Conservation (phyloP, 148 eudicot genomes). For the Camellia lanceoleosa region DNA sequence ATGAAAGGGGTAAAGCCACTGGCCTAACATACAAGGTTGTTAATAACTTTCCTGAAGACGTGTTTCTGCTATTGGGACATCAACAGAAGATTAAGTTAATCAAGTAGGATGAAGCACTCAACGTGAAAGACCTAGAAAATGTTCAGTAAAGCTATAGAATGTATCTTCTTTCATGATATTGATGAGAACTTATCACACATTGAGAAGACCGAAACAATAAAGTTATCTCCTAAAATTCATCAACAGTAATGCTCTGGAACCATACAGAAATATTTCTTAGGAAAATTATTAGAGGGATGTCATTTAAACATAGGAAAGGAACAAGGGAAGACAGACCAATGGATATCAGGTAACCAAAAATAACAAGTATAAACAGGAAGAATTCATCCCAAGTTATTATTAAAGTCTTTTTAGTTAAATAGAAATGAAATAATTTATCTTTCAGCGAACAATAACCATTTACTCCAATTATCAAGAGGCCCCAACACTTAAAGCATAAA, state of each 20-base stretch:
- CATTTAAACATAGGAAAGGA: neutral
- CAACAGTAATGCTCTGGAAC: neutral
- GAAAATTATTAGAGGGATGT: neutral
- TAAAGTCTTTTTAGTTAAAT: neutral
- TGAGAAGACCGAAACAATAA: neutral
- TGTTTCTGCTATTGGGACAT: too few species aligned
- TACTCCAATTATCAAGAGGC: neutral
- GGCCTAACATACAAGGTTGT: too few species aligned
- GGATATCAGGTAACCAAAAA: neutral
- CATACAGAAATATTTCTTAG: neutral
- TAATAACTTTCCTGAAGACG: too few species aligned
- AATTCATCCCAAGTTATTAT: too few species aligned
- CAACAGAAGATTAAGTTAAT: too few species aligned
- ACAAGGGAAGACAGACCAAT: neutral
- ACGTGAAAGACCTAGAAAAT: too few species aligned
- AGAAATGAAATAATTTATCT: neutral
- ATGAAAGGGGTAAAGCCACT: too few species aligned
- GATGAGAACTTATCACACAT: neutral
- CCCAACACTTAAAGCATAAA: neutral
- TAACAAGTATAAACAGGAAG: too few species aligned
- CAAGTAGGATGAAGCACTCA: too few species aligned
- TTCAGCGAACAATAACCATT: neutral
- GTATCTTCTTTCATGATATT: neutral
- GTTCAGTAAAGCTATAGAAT: neutral
- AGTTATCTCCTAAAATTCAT: neutral